Evolutionary conservation across 768 basidiomycete genomes (phyloP).

Genomic region (Boletus subparvulus): DNA sequence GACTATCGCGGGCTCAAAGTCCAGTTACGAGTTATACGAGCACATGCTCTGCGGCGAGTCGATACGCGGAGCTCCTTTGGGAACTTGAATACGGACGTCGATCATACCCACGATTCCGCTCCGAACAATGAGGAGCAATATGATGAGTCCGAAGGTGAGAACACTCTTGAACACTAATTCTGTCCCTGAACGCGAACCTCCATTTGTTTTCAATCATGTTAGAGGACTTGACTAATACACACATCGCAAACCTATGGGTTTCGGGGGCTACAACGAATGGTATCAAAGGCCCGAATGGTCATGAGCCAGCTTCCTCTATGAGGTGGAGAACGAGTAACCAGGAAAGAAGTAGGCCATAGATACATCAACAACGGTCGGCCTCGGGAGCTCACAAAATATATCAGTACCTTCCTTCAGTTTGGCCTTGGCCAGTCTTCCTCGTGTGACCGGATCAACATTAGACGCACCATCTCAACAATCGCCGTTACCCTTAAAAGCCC

Average conservation of each 20-base stretch:
- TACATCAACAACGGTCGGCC: too few relatives aligned
- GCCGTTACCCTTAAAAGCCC: neutral
- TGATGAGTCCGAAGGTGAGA: slow-evolving; percentile 10
- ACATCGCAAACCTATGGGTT: neutral
- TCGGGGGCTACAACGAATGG: neutral
- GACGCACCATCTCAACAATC: neutral
- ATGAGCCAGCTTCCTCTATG: neutral
- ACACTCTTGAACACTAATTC: neutral
- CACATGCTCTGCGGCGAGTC: slow-evolving; percentile 23
- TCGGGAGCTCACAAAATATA: neutral
- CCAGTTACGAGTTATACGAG: slow-evolving; percentile 55
- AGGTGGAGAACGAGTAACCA: neutral
- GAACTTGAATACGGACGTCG: neutral
- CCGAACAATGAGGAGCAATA: slow-evolving; percentile 1
- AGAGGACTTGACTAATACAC: slow-evolving; percentile 3
- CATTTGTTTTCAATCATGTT: neutral
- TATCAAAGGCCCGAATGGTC: neutral
- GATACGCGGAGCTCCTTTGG: slow-evolving; percentile 13
- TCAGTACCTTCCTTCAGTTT: slow-evolving; percentile 17
- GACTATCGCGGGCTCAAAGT: slow-evolving; percentile 75
- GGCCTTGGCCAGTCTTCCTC: slow-evolving; percentile 7
- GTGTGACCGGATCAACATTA: neutral
- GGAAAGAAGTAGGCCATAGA: slow-evolving; percentile 15
- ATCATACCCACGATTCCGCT: neutral
- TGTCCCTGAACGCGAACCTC: neutral